Percentiles rank a stretch among this genome's conserved stretches.
phyloP scores from a whole-genome alignment of 768 basidiomycete species.

The Phlegmacium glaucopus region DNA sequence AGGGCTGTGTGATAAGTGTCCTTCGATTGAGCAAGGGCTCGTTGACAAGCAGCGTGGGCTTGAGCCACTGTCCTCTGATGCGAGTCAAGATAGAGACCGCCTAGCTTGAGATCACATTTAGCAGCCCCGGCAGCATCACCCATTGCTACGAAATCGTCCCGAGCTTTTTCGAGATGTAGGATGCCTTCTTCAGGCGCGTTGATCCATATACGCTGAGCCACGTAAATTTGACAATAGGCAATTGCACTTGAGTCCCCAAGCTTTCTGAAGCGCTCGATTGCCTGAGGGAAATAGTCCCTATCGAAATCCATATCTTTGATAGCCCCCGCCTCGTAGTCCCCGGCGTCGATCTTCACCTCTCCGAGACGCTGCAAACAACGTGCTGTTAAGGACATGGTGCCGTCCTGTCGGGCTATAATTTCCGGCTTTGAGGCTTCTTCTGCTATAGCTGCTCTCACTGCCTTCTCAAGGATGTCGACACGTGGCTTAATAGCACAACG shows the following conservation, averaged over 20 bases:
- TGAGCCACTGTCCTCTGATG: background rate
- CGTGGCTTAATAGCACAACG: conserved; percentile 4
- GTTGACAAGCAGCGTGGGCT: background rate
- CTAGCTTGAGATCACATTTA: conserved; percentile 2
- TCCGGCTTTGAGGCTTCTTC: background rate
- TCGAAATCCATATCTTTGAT: too few species aligned
- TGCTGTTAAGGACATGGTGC: conserved; percentile 4
- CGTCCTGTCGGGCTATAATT: background rate
- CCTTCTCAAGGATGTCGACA: conserved; percentile 4
- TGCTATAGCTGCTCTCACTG: conserved; percentile 1
- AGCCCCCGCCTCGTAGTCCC: background rate
- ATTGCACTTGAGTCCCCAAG: conserved; percentile 3
- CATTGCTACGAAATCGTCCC: conserved; percentile 2
- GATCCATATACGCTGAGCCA: conserved; percentile 9
- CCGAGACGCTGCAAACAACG: conserved; percentile 8
- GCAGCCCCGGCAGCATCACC: conserved; percentile 6
- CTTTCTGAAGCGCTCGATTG: conserved; percentile 6
- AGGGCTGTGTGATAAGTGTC: conserved; percentile 1
- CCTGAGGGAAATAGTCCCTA: background rate
- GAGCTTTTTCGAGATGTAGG: conserved; percentile 5
- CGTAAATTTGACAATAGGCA: conserved; percentile 6
- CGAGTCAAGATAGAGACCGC: background rate
- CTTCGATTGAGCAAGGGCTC: background rate
- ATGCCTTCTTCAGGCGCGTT: conserved; percentile 3
- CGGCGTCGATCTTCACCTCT: conserved; percentile 9